Base-by-base conservation (phyloP, 257 asterid genomes). In the Linderniella brevidens region DNA sequence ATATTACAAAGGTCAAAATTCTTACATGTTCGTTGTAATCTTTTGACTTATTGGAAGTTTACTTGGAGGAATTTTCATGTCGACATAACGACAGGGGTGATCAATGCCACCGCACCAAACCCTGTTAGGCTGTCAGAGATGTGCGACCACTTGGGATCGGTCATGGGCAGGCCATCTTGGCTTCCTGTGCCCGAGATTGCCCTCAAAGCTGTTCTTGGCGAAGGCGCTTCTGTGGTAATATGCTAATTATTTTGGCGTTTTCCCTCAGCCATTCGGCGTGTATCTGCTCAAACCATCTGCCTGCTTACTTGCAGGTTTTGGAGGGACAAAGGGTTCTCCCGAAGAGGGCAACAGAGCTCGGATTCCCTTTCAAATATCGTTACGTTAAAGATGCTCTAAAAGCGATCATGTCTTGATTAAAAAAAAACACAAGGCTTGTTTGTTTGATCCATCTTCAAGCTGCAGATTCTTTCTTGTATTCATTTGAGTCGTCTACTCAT, bases 101-200 rank as follows among this genome's bases (percentile, higher is more conserved):
- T 88, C 29, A 88, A 88, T 20, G 95, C 80, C 46, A 84, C 97
- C 0, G 80, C 95, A 0, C 97, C 97, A 45, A 84, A 88, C 55
- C 97, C 97, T 0, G 86, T 88, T 19, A 57, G 67, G 56, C 57
- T 88, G 50, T 79, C 77, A 8, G 97, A 88, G 68, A 72, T 88
- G 90, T 88, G 97, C 35, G 64, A 69, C 40, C 86, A 72, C 10
- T 61, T 88, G 69, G 97, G 97, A 32, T 70, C 90, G 0, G 82
- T 63, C 5, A 56, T 80, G 66, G 95, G 90, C 32, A 79, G 97
- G 38, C 97, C 97, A 3, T 88, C 97, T 0, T 88, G 97, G 97
- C 75, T 88, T 32, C 95, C 95, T 0, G 97, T 88, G 44, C 97
- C 97, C 8, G 94, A 78, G 17, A 13, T 88, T 38, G 97, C 95